These are phyloP conservation scores for Pseudopyricularia javanii DNA, from an alignment of 2,329 filamentous ascomycete species.

Conservation along the genomic window DNA sequence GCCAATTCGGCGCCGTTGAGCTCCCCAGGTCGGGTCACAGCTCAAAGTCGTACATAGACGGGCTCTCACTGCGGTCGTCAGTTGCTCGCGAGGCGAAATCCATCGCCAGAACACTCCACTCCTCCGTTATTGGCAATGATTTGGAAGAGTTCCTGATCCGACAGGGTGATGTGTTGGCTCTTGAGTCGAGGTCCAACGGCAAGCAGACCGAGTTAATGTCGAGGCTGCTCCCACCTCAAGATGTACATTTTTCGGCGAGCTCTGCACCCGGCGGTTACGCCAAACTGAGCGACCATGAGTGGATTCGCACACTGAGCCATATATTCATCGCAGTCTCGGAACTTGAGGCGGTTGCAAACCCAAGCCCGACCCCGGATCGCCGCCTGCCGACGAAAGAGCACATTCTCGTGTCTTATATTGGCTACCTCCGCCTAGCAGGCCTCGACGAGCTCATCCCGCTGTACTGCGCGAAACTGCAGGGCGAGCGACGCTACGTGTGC, in stretches of 20 bases:
- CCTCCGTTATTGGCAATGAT: slow-evolving; percentile 57
- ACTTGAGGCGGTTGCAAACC: slow-evolving; percentile 28
- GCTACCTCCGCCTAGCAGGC: slow-evolving; percentile 58
- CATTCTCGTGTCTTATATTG: slow-evolving; percentile 71
- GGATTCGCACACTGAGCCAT: slow-evolving; percentile 58
- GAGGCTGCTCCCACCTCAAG: not conserved
- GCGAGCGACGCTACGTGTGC: slow-evolving; percentile 52
- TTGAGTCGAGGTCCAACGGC: slow-evolving; percentile 18
- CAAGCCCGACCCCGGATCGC: slow-evolving; percentile 6
- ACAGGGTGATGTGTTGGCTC: slow-evolving; percentile 40
- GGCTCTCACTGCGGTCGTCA: not conserved
- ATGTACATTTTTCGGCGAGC: not conserved
- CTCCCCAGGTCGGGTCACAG: not conserved
- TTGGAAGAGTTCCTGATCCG: slow-evolving; percentile 44
- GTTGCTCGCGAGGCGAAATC: slow-evolving; percentile 34
- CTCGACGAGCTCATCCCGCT: slow-evolving; percentile 72
- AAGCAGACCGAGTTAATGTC: not conserved
- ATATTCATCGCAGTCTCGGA: slow-evolving; percentile 53
- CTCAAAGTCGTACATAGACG: not conserved
- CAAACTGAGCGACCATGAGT: slow-evolving; percentile 44
- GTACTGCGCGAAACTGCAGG: slow-evolving; percentile 70
- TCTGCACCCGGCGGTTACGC: slow-evolving; percentile 30
- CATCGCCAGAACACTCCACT: slow-evolving; percentile 65
- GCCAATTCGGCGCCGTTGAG: not conserved
- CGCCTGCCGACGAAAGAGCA: slow-evolving; percentile 48